Base-by-base conservation (phyloP, 768 basidiomycete species). In the Lanmaoa pseudosensibilis region DNA sequence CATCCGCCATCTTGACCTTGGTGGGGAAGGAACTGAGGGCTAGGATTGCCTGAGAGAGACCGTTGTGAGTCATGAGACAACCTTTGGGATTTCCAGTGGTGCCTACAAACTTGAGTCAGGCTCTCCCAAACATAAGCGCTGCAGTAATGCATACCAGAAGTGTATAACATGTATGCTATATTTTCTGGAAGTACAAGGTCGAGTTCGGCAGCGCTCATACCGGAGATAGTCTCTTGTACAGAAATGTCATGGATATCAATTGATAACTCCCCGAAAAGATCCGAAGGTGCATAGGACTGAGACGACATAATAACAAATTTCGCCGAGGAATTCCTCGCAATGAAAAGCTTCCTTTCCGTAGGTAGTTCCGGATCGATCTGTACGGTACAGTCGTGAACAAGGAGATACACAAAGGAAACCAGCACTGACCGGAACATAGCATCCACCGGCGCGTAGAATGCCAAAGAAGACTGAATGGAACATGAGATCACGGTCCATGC, bases 31-130 rank as follows among this genome's bases (percentile, higher is more conserved):
- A 63, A 52, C 68, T 61, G 27, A 77, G 46, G 36, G 69, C 64
- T 45, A 66, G 49, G 30, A 73, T 65, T 7, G 73, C 74, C 56
- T 69, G 69, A 16, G 58, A 58, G n/a, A 75, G 62, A 15, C 75
- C 73, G 1, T 58, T 55, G 30, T 75, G 74, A 12, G 74, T 71
- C 30, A 80, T 59, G 13, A 82, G 63, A 60, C 80, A 82, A 21
- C 80, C 80, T 62, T 82, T 82, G 3, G 80, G 80, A 43, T 74
- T 79, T 37, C 80, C 80, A 5, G 80, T 81, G 4, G 80, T 82
- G 4, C 80, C 80, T 64, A 27, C 18, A 55, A 38, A 46, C 16
- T 32, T 32, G 18, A 38, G 12, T 80, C 27, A 48, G 53, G 18
- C 25, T 38, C 16, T 21, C 34, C 30, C 4, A 19, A 46, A 51